Percentiles rank a stretch among this genome's conserved stretches.
Conservation (phyloP, 441 rosid species). For the Croton setiger region DNA sequence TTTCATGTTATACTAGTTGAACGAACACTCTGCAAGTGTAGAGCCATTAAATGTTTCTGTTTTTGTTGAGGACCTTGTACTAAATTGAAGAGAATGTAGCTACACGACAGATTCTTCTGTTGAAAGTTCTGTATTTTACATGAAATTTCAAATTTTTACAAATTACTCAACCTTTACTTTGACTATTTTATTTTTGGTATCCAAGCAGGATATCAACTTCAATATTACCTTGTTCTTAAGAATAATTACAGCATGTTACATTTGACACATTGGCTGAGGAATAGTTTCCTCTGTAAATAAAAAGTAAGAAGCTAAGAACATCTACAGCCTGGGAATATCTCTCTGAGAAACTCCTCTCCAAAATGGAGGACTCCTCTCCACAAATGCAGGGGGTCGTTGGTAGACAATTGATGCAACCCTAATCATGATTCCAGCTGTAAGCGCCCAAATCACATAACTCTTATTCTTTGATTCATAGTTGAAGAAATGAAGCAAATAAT, state of each 20-base stretch:
- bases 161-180: too few species aligned
- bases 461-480: slow-evolving; percentile 39
- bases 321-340: slow-evolving; percentile 14
- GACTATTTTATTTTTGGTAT: too few species aligned
- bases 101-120: slow-evolving; percentile 11
- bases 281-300: not conserved
- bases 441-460: slow-evolving; percentile 50
- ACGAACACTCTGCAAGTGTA: slow-evolving; percentile 13
- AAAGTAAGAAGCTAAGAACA: not conserved
- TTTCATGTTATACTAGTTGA: slow-evolving; percentile 6
- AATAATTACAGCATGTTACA: not conserved
- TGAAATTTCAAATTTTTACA: too few species aligned
- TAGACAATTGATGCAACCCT: slow-evolving; percentile 55
- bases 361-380: slow-evolving; percentile 52
- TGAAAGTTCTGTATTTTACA: not conserved
- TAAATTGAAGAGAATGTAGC: slow-evolving; percentile 15
- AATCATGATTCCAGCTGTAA: slow-evolving; percentile 68
- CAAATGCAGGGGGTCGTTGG: slow-evolving; percentile 49
- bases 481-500: slow-evolving; percentile 56
- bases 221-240: not conserved
- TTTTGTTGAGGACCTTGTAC: slow-evolving; percentile 19
- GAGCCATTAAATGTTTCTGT: slow-evolving; percentile 6
- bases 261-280: slow-evolving; percentile 4
- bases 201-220: not conserved
- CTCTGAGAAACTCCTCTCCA: slow-evolving; percentile 29